Conservation (phyloP, 2,329 filamentous ascomycete species). For the Aspergillus unguis region DNA sequence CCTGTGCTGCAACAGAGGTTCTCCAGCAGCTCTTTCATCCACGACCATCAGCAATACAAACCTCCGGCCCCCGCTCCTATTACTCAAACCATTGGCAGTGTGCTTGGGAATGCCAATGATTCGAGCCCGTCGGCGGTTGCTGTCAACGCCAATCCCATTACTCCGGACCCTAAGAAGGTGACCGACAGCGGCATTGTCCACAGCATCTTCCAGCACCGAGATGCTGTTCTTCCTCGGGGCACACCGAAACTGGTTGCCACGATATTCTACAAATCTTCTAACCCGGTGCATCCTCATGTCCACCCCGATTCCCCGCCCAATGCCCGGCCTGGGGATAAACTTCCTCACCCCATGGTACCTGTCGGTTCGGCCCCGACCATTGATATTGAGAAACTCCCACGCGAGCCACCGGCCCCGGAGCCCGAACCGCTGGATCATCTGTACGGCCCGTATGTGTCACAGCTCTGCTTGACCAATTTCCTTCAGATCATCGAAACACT, state of each 20-base stretch:
- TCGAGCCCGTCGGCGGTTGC: conserved; percentile 23
- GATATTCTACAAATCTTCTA: conserved; percentile 47
- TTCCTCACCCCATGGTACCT: conserved; percentile 41
- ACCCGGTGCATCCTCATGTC: conserved; percentile 44
- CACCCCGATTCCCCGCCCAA: conserved; percentile 48
- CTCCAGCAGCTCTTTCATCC: conserved; percentile 44
- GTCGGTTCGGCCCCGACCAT: conserved; percentile 50
- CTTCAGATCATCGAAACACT: conserved; percentile 50
- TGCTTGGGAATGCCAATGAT: conserved; percentile 32
- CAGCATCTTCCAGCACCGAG: conserved; percentile 44
- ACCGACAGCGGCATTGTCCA: conserved; percentile 47
- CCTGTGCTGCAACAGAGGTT: conserved; percentile 44
- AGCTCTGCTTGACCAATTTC: conserved; percentile 56
- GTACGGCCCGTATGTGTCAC: conserved; percentile 54
- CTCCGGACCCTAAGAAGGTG: conserved; percentile 38
- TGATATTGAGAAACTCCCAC: conserved; percentile 52
- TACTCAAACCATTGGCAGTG: conserved; percentile 36
- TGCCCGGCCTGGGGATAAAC: conserved; percentile 32
- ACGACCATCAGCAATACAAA: conserved; percentile 50
- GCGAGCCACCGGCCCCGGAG: conserved; percentile 53
- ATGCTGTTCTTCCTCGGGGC: conserved; percentile 38
- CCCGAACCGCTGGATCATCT: conserved; percentile 55
- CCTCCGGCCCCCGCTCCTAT: conserved; percentile 28
- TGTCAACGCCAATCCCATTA: conserved; percentile 37
- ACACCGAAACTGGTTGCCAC: conserved; percentile 47